Evolutionary conservation across 75 land plant species (phyloP).

Genomic region (Picea glauca): DNA sequence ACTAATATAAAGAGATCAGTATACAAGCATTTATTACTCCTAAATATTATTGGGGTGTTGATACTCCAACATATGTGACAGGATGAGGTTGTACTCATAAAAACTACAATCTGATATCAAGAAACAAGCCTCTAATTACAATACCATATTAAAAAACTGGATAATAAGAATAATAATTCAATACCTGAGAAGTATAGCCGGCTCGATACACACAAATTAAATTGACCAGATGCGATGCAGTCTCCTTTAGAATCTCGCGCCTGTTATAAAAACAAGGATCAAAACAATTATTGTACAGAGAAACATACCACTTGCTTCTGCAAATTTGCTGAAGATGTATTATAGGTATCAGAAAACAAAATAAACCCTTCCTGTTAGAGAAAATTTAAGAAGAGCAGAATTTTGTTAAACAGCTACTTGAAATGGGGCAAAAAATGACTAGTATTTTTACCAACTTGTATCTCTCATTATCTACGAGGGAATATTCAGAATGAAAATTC

Average conservation of each 20-base stretch:
- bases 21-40: no score
- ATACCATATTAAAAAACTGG: not conserved
- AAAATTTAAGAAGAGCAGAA: no score
- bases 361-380: no score
- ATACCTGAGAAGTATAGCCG: constrained; percentile 85
- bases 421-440: no score
- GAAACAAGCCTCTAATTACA: not conserved
- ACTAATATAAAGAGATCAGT: no score
- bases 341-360: no score
- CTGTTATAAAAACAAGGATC: constrained; percentile 29
- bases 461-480: no score
- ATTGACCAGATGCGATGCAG: constrained; percentile 61
- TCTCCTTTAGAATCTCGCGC: constrained; percentile 79
- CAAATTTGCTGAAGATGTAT: not conserved
- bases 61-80: no score
- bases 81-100: not conserved
- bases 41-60: no score
- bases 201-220: constrained; percentile 81
- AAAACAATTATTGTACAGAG: not conserved
- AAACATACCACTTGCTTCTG: not conserved
- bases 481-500: not conserved
- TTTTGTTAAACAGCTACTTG: no score
- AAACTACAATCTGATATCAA: not conserved
- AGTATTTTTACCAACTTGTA: no score
- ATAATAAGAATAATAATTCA: not conserved